Percentiles rank a stretch among this genome's conserved stretches.
phyloP scores from a whole-genome alignment of 192 early-diverging fungal genomes.

The Backusella westeae region DNA sequence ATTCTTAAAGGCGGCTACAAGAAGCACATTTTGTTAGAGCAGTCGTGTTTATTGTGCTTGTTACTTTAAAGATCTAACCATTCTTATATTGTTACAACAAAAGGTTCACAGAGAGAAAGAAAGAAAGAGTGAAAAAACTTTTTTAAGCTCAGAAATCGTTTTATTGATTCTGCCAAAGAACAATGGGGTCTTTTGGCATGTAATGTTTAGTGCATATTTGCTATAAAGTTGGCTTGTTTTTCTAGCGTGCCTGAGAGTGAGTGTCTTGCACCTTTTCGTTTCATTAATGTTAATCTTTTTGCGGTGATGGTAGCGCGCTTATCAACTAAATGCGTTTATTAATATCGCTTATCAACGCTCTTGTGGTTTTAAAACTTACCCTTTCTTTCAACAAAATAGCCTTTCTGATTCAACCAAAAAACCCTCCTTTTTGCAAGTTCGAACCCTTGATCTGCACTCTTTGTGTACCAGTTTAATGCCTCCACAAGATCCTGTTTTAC shows the following conservation, averaged over 20 bases:
- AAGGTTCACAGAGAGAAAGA: not conserved
- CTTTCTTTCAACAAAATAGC: not conserved
- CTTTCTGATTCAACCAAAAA: not conserved
- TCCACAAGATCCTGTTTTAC: not conserved
- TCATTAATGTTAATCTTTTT: not conserved
- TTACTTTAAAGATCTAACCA: not conserved
- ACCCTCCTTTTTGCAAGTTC: not conserved
- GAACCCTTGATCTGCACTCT: not conserved
- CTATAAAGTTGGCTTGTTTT: not conserved
- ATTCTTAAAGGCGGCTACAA: not conserved
- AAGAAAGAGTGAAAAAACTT: not conserved
- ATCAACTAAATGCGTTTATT: not conserved
- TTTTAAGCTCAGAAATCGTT: not conserved
- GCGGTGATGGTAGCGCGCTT: not conserved
- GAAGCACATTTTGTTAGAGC: not conserved
- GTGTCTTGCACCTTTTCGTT: not conserved
- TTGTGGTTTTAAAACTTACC: not conserved
- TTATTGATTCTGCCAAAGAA: not conserved
- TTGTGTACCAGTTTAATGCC: not conserved
- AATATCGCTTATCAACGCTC: not conserved
- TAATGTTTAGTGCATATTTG: too few relatives aligned
- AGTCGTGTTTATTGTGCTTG: too few relatives aligned
- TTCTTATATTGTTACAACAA: not conserved
- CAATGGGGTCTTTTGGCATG: not conserved
- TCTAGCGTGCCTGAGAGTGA: not conserved